Percentiles rank a stretch among this genome's conserved stretches.
Evolutionary conservation across 1,139 yeast genomes (phyloP).

Genomic region (Pichiaceae sp.): DNA sequence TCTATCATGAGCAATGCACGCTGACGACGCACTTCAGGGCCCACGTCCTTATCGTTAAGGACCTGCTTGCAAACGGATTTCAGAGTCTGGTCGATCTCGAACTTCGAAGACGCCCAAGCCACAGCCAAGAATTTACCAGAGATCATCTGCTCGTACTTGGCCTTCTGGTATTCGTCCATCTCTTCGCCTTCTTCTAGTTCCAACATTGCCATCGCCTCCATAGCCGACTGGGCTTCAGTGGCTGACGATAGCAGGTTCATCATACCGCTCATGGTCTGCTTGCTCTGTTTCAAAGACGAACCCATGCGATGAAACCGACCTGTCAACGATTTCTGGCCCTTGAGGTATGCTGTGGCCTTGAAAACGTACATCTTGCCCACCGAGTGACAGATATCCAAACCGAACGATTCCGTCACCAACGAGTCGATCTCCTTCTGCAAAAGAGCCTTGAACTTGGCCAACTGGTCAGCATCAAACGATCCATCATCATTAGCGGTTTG

Average conservation of each 20-base stretch:
- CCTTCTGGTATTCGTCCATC: slow-evolving; percentile 41
- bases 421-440: slow-evolving; percentile 58
- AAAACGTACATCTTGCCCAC: slow-evolving; percentile 71
- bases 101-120: slow-evolving; percentile 74
- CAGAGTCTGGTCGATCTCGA: slow-evolving; percentile 60
- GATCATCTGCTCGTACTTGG: slow-evolving; percentile 55
- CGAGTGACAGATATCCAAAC: slow-evolving; percentile 75
- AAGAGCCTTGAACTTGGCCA: slow-evolving; percentile 31
- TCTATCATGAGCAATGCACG: slow-evolving; percentile 55
- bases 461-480: slow-evolving; percentile 19
- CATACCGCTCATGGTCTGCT: slow-evolving; percentile 78
- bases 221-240: slow-evolving; percentile 80
- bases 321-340: slow-evolving; percentile 75
- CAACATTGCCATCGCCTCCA: slow-evolving; percentile 72
- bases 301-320: slow-evolving; percentile 69
- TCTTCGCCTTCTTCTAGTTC: slow-evolving; percentile 44
- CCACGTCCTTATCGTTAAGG: slow-evolving; percentile 46
- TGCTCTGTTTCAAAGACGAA: slow-evolving; percentile 79
- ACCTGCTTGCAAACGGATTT: slow-evolving; percentile 58
- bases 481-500: slow-evolving; percentile 24
- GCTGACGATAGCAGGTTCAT: slow-evolving; percentile 81
- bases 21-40: slow-evolving; percentile 40
- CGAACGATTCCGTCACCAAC: slow-evolving; percentile 90
- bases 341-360: slow-evolving; percentile 51
- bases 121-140: slow-evolving; percentile 71